Base-by-base conservation (phyloP, 441 rosid species). In the Jatropha podagrica region DNA sequence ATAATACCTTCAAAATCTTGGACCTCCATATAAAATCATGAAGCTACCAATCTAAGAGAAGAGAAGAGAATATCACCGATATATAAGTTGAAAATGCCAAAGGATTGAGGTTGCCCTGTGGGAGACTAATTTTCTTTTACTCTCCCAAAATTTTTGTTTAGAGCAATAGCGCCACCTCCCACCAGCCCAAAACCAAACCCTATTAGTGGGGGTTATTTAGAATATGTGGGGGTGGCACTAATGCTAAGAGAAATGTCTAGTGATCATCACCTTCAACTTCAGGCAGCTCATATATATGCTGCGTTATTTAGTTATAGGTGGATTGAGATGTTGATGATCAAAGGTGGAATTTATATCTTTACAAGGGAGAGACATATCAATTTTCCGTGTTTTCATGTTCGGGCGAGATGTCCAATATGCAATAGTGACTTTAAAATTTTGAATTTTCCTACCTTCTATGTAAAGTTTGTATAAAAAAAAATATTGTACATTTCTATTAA, bases 71-170 rank as follows among this genome's bases (percentile, higher is more conserved):
- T 68, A 72, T 72, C 55, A n/a, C 40, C 32, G 10, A 65, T 32
- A 32, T 2, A 18, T 7, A n/a, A 68, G 64, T 40, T 44, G 38
- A 51, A 69, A 71, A 55, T 84, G 89, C 87, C 89, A 86, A 84
- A 84, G 82, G 87, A 81, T 79, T 66, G 79, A 75, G 77, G 78
- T 81, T 84, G 87, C 87, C 85, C 83, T 74, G 82, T 55, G 71
- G 52, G 70, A 80, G 75, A 72, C 14, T 48, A 41, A n/a, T 59
- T 59, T 41, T 65, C 3, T 15, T 48, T 10, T 48, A 48, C 61
- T 66, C 62, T 58, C 66, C 46, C n/a, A 6, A 59, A 56, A 5
- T 15, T 12, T 49, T 7, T 3, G 41, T 51, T 3, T 11, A 3
- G 6, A 65, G 49, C 20, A 4, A 59, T 14, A 38, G 14, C 7